Evolutionary conservation across 2,329 filamentous ascomycete species (phyloP).

Genomic region (Apiospora aurea): DNA sequence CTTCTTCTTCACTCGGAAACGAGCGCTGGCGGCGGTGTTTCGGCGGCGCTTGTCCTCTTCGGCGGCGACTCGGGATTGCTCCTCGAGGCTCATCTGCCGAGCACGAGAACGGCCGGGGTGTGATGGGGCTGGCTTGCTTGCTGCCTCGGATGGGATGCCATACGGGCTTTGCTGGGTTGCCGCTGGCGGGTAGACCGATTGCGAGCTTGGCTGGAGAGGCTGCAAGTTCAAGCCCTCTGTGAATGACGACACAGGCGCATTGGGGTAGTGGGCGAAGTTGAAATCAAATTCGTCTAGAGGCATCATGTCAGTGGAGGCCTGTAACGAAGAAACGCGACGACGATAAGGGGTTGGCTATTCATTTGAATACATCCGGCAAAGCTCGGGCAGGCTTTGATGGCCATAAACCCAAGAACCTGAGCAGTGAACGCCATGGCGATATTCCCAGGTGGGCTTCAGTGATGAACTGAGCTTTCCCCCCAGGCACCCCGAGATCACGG

Average conservation of each 20-base stretch:
- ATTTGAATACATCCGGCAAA: neutral
- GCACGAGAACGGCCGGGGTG: conserved; percentile 43
- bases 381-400: conserved; percentile 14
- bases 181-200: conserved; percentile 51
- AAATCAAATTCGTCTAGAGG: conserved; percentile 64
- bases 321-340: conserved; percentile 35
- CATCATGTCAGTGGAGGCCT: conserved; percentile 53
- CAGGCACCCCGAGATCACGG: conserved; percentile 56
- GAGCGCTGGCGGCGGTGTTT: conserved; percentile 87
- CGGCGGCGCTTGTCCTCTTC: conserved; percentile 91
- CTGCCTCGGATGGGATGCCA: conserved; percentile 40
- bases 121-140: conserved; percentile 51
- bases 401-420: conserved; percentile 26
- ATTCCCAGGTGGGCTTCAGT: conserved; percentile 28
- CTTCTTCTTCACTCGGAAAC: conserved; percentile 96
- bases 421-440: conserved; percentile 33
- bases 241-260: conserved; percentile 55
- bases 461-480: neutral
- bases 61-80: conserved; percentile 74
- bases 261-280: conserved; percentile 61
- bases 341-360: conserved; percentile 17
- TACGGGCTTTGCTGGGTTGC: conserved; percentile 48
- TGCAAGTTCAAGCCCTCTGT: conserved; percentile 52
- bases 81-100: conserved; percentile 67
- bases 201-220: conserved; percentile 60